phyloP scores from a whole-genome alignment of 176 grass and related monocot species.

The Phragmites australis region DNA sequence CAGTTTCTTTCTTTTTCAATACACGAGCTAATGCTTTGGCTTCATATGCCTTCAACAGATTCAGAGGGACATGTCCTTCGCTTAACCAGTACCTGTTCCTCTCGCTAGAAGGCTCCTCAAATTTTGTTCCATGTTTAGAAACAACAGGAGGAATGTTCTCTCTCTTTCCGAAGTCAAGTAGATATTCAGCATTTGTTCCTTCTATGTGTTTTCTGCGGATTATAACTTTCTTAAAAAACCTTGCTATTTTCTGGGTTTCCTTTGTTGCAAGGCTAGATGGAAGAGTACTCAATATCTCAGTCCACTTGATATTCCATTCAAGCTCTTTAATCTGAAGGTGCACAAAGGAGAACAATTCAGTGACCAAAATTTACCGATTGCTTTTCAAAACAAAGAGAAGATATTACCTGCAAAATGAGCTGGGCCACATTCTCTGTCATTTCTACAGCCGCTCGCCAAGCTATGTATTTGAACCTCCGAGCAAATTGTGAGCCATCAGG shows the following conservation, averaged over 20 bases:
- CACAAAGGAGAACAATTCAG: constrained; percentile 38
- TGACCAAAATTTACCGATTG: constrained; percentile 16
- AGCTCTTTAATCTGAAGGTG: constrained; percentile 90
- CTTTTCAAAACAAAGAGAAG: constrained; percentile 24
- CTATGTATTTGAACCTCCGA: constrained; percentile 80
- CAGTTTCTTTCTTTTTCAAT: constrained; percentile 78
- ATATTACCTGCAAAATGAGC: constrained; percentile 81
- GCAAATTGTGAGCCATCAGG: constrained; percentile 80
- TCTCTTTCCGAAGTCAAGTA: constrained; percentile 97
- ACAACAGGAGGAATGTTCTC: constrained; percentile 82
- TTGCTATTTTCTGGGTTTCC: constrained; percentile 80
- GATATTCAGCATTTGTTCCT: constrained; percentile 68
- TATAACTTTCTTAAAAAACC: constrained; percentile 95
- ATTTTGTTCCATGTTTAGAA: constrained; percentile 73
- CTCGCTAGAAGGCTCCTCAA: constrained; percentile 76
- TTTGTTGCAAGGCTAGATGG: constrained; percentile 65
- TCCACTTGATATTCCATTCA: constrained; percentile 88
- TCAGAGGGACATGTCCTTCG: constrained; percentile 77
- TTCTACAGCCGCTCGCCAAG: constrained; percentile 89
- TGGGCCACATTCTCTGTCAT: constrained; percentile 73
- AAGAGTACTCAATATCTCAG: constrained; percentile 65
- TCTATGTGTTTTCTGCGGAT: constrained; percentile 71
- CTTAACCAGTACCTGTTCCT: constrained; percentile 93
- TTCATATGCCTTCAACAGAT: constrained; percentile 88
- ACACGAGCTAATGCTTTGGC: constrained; percentile 62